Evolutionary conservation across 176 grass and related monocot species (phyloP).

Genomic region (Zizania latifolia): DNA sequence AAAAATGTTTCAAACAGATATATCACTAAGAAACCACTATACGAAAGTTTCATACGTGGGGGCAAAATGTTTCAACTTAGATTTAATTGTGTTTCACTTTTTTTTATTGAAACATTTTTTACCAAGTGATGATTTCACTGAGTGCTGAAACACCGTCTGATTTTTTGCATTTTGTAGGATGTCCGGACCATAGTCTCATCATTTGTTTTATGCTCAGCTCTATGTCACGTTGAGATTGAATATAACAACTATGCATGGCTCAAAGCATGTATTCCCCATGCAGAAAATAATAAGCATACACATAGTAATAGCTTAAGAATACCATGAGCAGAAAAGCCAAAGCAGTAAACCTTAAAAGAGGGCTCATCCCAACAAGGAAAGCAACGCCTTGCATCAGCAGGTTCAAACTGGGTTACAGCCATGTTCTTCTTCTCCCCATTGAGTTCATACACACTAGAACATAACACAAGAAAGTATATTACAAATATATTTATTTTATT

Average conservation of each 20-base stretch:
- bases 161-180: no score
- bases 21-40: no score
- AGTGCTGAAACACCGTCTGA: no score
- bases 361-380: constrained; percentile 98
- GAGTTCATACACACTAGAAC: constrained; percentile 68
- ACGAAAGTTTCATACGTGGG: no score
- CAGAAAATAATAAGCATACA: neutral
- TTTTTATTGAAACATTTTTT: no score
- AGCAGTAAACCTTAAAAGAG: constrained; percentile 59
- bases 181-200: no score
- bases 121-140: no score
- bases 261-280: neutral
- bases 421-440: constrained; percentile 89
- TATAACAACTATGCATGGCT: neutral
- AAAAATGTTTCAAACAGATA: no score
- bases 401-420: constrained; percentile 89
- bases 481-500: neutral
- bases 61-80: no score
- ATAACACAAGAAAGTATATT: neutral
- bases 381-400: constrained; percentile 70
- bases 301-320: neutral
- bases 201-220: neutral
- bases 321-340: neutral
- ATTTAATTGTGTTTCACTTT: no score
- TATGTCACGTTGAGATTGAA: neutral